Base-by-base conservation (phyloP, 1,139 yeast genomes). In the Eremothecium gossypii region DNA sequence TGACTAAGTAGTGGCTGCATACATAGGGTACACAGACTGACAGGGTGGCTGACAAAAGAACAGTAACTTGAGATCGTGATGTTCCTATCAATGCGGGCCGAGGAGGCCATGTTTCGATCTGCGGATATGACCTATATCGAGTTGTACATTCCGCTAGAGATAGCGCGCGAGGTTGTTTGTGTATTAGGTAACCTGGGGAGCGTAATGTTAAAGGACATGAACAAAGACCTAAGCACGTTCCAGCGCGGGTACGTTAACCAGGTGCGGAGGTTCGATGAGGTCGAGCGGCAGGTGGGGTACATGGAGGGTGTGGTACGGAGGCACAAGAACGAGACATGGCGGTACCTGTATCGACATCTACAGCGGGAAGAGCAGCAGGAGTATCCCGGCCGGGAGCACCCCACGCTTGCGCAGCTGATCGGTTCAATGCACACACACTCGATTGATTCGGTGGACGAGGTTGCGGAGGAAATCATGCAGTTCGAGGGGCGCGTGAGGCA, bases 41-140 rank as follows among this genome's bases (percentile, higher is more conserved):
- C 23, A 17, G 23, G 23, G 23, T 17, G 23, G 23, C 23, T 4
- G 23, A 17, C 23, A 17, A 17, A 17, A 17, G 5, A 17, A 17
- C 23, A 6, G 23, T 17, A 17, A 17, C 6, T 17, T 6, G 23
- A 17, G 5, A 6, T 4, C 23, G 6, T 17, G 23, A 17, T 17
- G 23, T 6, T 17, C 3, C 23, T 17, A 17, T 17, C 23, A 6
- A 17, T 17, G 6, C 23, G 23, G 23, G 3, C 23, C 23, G 44
- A 41, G 13, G 44, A 41, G 31, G 44, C 44, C 7, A 27, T 41
- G 7, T 41, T 41, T 14, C 37, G 74, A 55, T 82, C 91, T 40
- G 91, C 91, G 74, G 83, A 78, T 54, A 82, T 82, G 91, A 76
- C 85, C 17, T 73, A 80, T 61, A 76, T 81, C 36, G 85, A 82